These are phyloP conservation scores for Arthrobotrys sinensis DNA, from an alignment of 2,329 filamentous ascomycete species.

Conservation along the genomic window DNA sequence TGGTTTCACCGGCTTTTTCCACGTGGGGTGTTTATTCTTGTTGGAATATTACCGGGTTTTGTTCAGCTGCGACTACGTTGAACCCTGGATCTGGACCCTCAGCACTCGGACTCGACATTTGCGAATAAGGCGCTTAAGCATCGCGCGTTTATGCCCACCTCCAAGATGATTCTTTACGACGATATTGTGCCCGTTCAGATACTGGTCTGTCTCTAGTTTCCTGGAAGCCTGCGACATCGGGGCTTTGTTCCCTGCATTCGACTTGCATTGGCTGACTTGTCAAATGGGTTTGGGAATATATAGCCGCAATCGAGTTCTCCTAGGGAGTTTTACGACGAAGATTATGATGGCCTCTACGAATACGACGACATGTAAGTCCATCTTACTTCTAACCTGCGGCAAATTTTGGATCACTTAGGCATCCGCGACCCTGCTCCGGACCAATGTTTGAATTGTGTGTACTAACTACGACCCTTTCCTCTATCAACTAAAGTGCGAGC, in stretches of 20 bases:
- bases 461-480: neutral
- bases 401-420: neutral
- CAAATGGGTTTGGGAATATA: neutral
- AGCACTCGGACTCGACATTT: neutral
- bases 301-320: conserved; percentile 22
- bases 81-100: conserved; percentile 20
- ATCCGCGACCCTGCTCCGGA: neutral
- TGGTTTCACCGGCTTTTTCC: conserved; percentile 18
- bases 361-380: conserved; percentile 47
- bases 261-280: neutral
- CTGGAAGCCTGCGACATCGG: neutral
- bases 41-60: conserved; percentile 12
- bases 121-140: conserved; percentile 20
- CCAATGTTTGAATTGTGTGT: neutral
- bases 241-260: neutral
- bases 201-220: conserved; percentile 14
- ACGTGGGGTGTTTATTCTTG: conserved; percentile 35
- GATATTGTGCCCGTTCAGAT: conserved; percentile 34
- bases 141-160: conserved; percentile 24
- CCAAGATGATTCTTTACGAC: conserved; percentile 43
- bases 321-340: conserved; percentile 40
- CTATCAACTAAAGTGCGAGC: conserved; percentile 37
- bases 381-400: neutral
- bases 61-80: conserved; percentile 5
- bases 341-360: conserved; percentile 53